Evolutionary conservation across 2,329 filamentous ascomycete genomes (phyloP), one percentile per base, ranked within the genome.

Genomic region (Fusarium sp.): DNA sequence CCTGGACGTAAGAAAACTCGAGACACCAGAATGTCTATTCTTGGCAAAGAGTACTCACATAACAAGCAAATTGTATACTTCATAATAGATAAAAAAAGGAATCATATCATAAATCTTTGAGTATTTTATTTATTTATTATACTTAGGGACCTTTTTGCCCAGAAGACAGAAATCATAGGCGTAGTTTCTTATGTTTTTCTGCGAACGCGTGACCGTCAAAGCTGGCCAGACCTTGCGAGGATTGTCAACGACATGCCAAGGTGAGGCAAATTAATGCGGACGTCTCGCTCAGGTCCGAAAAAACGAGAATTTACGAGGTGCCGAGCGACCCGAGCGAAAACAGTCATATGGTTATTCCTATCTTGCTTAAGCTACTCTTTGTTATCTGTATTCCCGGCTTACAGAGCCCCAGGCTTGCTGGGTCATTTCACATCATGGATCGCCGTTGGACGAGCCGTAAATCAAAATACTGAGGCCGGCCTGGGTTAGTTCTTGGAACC

Each of bases 401-500:
- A 47, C 14, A 47, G 25, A 52, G 47, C 30, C 25, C 45, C 27
- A 12, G 15, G 7, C 15, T 27, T 4, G 17, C 3, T n/a, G 6
- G 15, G 15, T n/a, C 15, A 30, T 50, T 50, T 50, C 15, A 12
- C 25, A 15, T 68, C 30, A 61, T 15, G n/a, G 37, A 52, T 25
- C 35, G n/a, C 43, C 15, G 72, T 74, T 74, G 71, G 71, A 22
- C 58, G 40, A 72, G 52, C 35, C 45, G 64, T 63, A 73, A 62
- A 9, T 25, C 27, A 14, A 37, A 65, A 60, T 15, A 6, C 25
- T 30, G 47, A 30, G 47, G 22, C 10, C 25, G 45, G 9, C 15
- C 9, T 30, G 25, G 47, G 25, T 52, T 30, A 30, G 47, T n/a
- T 50, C 6, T 7, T 27, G 7, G 7, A 50, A 11, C 45, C 9